Conservation (phyloP, 2,329 filamentous ascomycete species). For the Penicillium sp. region DNA sequence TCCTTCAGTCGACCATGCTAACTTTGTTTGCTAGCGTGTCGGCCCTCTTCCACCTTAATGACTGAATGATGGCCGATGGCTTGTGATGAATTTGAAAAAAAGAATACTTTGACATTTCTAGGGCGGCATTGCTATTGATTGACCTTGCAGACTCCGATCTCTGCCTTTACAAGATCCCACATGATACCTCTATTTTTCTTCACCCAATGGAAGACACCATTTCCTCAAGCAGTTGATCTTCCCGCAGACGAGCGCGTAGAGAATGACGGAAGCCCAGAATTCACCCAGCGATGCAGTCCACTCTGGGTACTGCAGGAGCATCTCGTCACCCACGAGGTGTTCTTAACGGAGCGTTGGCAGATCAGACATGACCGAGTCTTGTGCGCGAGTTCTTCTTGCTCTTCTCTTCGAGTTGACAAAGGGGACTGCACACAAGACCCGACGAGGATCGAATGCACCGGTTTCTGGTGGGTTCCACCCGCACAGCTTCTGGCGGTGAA, state of each 20-base stretch:
- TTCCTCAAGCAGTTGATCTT: constrained; percentile 6
- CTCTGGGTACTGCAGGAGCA: constrained; percentile 68
- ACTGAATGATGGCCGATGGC: constrained; percentile 28
- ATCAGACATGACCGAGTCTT: constrained; percentile 39
- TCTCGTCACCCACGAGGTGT: constrained; percentile 59
- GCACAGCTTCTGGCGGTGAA: constrained; percentile 27
- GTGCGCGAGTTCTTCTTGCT: constrained; percentile 18
- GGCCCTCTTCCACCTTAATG: constrained; percentile 61
- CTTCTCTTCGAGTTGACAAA: constrained; percentile 10
- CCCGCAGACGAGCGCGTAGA: not conserved
- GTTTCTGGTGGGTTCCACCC: constrained; percentile 25
- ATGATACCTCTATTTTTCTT: constrained; percentile 23
- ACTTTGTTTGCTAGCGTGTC: constrained; percentile 40
- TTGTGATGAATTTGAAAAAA: constrained; percentile 14
- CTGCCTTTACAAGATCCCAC: constrained; percentile 14
- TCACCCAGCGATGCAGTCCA: constrained; percentile 66
- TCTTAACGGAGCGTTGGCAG: constrained; percentile 83
- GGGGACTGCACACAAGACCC: not conserved
- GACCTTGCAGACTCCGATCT: constrained; percentile 18
- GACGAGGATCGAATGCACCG: constrained; percentile 38
- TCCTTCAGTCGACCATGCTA: constrained; percentile 7
- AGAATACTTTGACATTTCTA: constrained; percentile 6
- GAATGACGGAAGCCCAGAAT: constrained; percentile 1
- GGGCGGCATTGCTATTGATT: constrained; percentile 22
- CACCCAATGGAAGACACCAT: constrained; percentile 9